Evolutionary conservation across 2,329 filamentous ascomycete genomes (phyloP).

Genomic region (Penicillium concentricum): DNA sequence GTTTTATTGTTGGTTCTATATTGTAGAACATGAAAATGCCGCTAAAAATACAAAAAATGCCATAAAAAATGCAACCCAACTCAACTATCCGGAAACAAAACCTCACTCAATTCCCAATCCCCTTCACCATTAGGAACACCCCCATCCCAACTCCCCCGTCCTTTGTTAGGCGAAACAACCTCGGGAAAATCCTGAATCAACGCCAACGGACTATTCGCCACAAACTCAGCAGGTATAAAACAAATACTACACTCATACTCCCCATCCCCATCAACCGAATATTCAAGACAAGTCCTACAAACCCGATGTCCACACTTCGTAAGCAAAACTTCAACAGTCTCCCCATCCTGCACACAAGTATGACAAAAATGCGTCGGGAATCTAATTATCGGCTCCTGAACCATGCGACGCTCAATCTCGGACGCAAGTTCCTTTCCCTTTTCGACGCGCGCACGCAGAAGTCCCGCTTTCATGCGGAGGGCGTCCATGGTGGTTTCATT

Average conservation of each 20-base stretch:
- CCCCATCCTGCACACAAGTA: conserved; percentile 19
- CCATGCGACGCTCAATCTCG: conserved; percentile 24
- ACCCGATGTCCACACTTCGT: conserved; percentile 25
- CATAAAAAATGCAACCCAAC: not conserved
- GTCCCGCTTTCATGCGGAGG: conserved; percentile 8
- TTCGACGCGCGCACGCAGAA: conserved; percentile 24
- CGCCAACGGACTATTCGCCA: conserved; percentile 11
- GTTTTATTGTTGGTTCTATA: not conserved
- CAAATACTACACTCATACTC: conserved; percentile 25
- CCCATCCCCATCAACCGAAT: conserved; percentile 10
- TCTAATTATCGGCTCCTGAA: not conserved
- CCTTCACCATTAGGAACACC: not conserved
- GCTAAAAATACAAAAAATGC: not conserved
- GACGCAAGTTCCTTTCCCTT: conserved; percentile 25
- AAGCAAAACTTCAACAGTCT: conserved; percentile 15
- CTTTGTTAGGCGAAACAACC: not conserved
- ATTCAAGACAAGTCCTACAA: conserved; percentile 21
- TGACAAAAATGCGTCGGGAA: conserved; percentile 28
- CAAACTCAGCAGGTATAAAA: conserved; percentile 15
- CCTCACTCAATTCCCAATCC: not conserved
- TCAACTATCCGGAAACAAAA: not conserved
- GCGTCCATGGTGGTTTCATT: not conserved
- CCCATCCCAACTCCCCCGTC: not conserved
- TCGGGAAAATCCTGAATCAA: conserved; percentile 2
- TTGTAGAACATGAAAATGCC: not conserved